phyloP scores from a whole-genome alignment of 2,329 filamentous ascomycete species.

The Microcyclospora tardicrescens region DNA sequence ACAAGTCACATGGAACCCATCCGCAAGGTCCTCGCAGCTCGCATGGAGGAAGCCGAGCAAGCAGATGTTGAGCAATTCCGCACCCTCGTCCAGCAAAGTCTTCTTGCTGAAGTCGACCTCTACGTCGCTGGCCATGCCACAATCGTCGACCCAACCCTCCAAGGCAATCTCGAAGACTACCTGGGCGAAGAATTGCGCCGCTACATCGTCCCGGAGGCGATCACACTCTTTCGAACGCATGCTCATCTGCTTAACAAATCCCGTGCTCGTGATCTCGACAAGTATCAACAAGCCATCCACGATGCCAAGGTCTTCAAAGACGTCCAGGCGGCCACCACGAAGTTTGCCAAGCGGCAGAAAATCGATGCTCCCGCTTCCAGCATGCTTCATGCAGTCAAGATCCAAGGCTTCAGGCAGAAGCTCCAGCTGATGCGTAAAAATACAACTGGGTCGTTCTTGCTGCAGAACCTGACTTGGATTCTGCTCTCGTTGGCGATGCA shows the following conservation, averaged over 20 bases:
- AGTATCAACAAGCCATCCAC: constrained; percentile 13
- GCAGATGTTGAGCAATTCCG: constrained; percentile 6
- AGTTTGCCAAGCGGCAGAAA: constrained; percentile 17
- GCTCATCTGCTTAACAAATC: constrained; percentile 11
- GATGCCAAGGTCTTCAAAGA: constrained; percentile 13
- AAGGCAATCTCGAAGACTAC: constrained; percentile 16
- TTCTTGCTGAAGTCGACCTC: constrained; percentile 17
- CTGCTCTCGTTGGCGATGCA: constrained; percentile 10
- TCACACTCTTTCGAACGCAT: constrained; percentile 7
- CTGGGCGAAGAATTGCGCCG: constrained; percentile 14
- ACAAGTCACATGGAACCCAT: constrained; percentile 2
- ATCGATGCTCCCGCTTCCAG: constrained; percentile 9
- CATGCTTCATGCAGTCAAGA: constrained; percentile 10
- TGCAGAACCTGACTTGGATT: constrained; percentile 24
- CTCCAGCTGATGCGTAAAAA: constrained; percentile 14
- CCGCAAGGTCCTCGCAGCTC: constrained; percentile 7
- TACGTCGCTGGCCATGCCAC: constrained; percentile 14
- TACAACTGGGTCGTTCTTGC: constrained; percentile 17
- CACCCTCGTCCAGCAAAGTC: constrained; percentile 7
- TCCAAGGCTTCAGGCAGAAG: constrained; percentile 10
- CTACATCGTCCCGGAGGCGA: constrained; percentile 11
- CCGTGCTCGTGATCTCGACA: constrained; percentile 14
- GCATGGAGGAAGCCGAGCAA: constrained; percentile 8
- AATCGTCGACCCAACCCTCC: constrained; percentile 14
- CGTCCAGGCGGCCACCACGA: constrained; percentile 11